A percentile compares a stretch with the other conserved stretches of the same genome.
Conservation (phyloP, 352 stramenopile species). For the Globisporangium paroecandrum region DNA sequence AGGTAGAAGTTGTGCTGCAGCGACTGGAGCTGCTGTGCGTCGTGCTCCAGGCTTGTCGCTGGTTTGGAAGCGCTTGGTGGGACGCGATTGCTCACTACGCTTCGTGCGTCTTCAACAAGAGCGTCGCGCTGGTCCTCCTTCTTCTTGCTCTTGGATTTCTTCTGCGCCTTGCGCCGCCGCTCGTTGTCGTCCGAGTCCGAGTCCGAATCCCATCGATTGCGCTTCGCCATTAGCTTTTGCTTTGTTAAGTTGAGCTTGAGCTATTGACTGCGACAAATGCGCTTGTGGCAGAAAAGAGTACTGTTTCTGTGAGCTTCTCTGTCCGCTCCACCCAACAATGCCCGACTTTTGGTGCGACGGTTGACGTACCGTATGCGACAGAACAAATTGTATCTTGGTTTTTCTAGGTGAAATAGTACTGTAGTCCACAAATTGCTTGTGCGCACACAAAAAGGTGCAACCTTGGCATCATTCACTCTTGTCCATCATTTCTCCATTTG, state of each 20-base stretch:
- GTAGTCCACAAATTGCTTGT: slow-evolving; percentile 3
- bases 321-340: neutral
- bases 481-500: slow-evolving; percentile 10
- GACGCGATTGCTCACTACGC: neutral
- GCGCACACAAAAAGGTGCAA: neutral
- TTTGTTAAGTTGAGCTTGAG: too few species aligned
- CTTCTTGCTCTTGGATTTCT: neutral
- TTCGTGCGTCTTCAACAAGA: neutral
- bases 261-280: too few species aligned
- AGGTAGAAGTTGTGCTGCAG: slow-evolving; percentile 69
- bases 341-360: neutral
- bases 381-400: neutral
- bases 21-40: neutral
- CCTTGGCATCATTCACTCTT: slow-evolving; percentile 7
- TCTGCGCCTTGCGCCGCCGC: slow-evolving; percentile 10
- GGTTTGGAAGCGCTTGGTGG: neutral
- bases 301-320: neutral
- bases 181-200: slow-evolving; percentile 18
- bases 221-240: slow-evolving; percentile 27
- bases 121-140: neutral
- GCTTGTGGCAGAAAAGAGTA: too few species aligned
- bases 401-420: slow-evolving; percentile 12
- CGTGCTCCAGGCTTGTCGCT: neutral
- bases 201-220: slow-evolving; percentile 71
- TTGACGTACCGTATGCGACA: slow-evolving; percentile 7